phyloP scores from a whole-genome alignment of 176 grass and related monocot genomes.

The Thinopyrum elongatum region DNA sequence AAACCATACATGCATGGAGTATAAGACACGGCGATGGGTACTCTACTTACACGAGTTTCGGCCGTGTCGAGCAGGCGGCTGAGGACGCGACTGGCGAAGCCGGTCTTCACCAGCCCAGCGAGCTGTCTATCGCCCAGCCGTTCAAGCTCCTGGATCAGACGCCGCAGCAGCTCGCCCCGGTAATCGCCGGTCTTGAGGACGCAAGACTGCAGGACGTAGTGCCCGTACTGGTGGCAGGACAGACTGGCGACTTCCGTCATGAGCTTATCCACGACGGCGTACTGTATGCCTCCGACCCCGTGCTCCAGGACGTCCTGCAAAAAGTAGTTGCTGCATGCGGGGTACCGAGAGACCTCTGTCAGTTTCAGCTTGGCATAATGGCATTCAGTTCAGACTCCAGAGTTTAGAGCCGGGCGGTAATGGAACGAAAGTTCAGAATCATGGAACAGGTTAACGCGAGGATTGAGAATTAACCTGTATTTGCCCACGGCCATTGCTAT shows the following conservation, averaged over 20 bases:
- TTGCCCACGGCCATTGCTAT: neutral
- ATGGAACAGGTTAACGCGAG: neutral
- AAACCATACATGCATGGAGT: neutral
- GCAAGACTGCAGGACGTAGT: conserved; percentile 42
- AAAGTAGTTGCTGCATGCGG: conserved; percentile 34
- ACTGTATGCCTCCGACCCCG: neutral
- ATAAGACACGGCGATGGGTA: neutral
- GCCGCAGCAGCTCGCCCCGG: neutral
- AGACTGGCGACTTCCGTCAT: conserved; percentile 16
- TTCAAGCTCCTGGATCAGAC: conserved; percentile 6
- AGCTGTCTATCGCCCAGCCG: neutral
- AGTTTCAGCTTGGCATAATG: too few species aligned
- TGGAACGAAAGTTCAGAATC: neutral
- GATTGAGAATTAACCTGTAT: neutral
- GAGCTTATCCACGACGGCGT: neutral
- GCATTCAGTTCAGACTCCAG: too few species aligned
- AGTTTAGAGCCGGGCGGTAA: too few species aligned
- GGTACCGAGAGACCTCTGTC: neutral
- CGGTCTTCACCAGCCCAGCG: conserved; percentile 11
- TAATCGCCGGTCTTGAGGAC: neutral
- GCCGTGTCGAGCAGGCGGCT: neutral
- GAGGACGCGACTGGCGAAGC: conserved; percentile 29
- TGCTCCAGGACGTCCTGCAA: conserved; percentile 6
- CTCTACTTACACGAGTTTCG: neutral
- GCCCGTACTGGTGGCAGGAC: conserved; percentile 2